These are phyloP conservation scores for Paraleonurus japonicus DNA, from an alignment of 257 asterid species.

Conservation along the genomic window DNA sequence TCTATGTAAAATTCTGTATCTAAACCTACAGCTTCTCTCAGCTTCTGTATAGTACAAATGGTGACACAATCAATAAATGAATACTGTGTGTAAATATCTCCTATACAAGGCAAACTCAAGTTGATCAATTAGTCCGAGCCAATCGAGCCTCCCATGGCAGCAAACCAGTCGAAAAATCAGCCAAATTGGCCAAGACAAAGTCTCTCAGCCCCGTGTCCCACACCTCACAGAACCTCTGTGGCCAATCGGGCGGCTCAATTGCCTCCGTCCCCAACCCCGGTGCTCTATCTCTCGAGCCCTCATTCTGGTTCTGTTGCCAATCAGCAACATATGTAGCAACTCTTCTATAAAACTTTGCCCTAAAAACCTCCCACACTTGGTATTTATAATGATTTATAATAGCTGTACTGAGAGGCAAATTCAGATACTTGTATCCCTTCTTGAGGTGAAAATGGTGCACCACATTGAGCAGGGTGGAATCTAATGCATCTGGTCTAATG, in stretches of 20 bases:
- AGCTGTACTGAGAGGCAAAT: conserved; percentile 60
- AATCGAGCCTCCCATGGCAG: conserved; percentile 74
- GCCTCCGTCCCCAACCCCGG: conserved; percentile 96
- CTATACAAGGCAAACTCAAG: conserved; percentile 24
- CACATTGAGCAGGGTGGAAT: conserved; percentile 66
- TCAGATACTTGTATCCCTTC: conserved; percentile 58
- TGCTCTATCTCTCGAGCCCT: conserved; percentile 85
- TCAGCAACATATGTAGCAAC: conserved; percentile 90
- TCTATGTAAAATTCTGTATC: conserved; percentile 20
- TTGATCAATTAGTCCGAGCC: conserved; percentile 3
- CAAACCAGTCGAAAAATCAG: conserved; percentile 59
- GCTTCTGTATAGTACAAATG: conserved; percentile 18
- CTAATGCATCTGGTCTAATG: conserved; percentile 68
- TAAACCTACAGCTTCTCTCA: conserved; percentile 14
- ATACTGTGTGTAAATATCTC: conserved; percentile 16
- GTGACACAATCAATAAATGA: conserved; percentile 26
- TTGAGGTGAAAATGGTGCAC: conserved; percentile 82
- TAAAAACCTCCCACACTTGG: conserved; percentile 91
- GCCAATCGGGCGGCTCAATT: conserved; percentile 82
- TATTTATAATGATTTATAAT: conserved; percentile 78
- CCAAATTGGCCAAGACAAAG: conserved; percentile 73
- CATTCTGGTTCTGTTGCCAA: conserved; percentile 80
- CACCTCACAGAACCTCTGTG: conserved; percentile 71
- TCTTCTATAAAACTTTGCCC: conserved; percentile 78
- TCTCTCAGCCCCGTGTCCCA: conserved; percentile 86